Evolutionary conservation across 768 basidiomycete species (phyloP), one percentile per base, ranked within the genome.

Genomic region (Pulveroboletus sp.): DNA sequence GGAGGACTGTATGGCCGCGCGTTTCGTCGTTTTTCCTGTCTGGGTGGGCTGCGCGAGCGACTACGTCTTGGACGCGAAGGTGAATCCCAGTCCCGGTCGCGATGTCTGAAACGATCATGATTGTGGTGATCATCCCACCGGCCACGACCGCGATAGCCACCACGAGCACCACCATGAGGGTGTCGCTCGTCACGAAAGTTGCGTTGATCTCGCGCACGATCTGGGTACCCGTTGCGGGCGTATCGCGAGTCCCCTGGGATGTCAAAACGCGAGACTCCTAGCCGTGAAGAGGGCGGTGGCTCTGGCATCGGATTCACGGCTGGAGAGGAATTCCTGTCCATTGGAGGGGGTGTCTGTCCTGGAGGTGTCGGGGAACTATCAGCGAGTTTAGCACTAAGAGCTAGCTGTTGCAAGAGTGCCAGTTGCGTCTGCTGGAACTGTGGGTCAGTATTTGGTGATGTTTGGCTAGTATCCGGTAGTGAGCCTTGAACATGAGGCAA

Each of bases 21-120:
- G 51, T 78, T 76, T 60, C 78, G 76, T 61, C 75, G 73, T 54
- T 66, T 67, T 46, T 63, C 74, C 59, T 74, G 73, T 75, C 81
- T 81, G 70, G 75, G 76, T 39, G 88, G 89, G 70, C 89, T 91
- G 65, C 79, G 77, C 46, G 88, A 90, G 43, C 87, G 84, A 70
- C 85, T 86, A 52, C 67, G 73, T 65, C 80, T 74, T 57, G 70
- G 69, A 66, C 76, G 74, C 47, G 71, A 69, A 54, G 74, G 35
- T 7, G 55, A 49, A 21, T 70, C 60, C 59, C 70, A 57, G 39
- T 70, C 65, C 57, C 71, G 71, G 55, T 78, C 79, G 66, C 73
- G 74, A 65, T 75, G 72, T 67, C 73, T 73, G 61, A 66, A 70
- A 26, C 62, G 65, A 63, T 68, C 62, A 10, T 62, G 65, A 41